phyloP scores from a whole-genome alignment of 352 stramenopile genomes.

The Phytopythium delawarense region DNA sequence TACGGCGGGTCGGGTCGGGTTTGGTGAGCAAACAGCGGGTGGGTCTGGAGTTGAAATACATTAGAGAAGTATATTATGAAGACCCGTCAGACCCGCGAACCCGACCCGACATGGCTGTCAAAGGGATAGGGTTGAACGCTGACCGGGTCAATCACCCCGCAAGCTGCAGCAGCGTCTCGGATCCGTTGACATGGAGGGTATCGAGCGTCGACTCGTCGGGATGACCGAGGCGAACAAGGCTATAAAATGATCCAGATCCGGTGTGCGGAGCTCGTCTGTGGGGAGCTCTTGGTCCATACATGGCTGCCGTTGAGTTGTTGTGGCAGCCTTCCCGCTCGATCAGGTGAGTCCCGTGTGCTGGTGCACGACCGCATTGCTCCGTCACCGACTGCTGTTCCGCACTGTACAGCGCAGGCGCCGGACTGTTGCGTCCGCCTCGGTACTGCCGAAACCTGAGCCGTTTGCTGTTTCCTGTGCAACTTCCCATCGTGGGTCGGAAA shows the following conservation, averaged over 20 bases:
- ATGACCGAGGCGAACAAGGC: no score
- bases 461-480: not conserved
- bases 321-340: no score
- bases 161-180: not conserved
- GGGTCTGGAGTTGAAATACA: not conserved
- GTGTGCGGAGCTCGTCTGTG: no score
- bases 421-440: not conserved
- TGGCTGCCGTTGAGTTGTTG: not conserved
- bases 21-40: not conserved
- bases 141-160: not conserved
- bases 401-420: not conserved
- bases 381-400: not conserved
- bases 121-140: not conserved
- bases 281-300: no score
- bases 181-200: not conserved
- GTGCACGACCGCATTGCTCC: not conserved
- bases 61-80: no score
- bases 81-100: not conserved
- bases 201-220: not conserved
- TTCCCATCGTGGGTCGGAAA: not conserved
- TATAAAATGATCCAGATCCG: no score
- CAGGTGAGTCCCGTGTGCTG: not conserved
- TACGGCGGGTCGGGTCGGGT: not conserved
- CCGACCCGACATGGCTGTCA: not conserved
- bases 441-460: not conserved